These are phyloP conservation scores for Endoconidiophora polonica DNA, from an alignment of 2,329 filamentous ascomycete genomes.

Conservation along the genomic window DNA sequence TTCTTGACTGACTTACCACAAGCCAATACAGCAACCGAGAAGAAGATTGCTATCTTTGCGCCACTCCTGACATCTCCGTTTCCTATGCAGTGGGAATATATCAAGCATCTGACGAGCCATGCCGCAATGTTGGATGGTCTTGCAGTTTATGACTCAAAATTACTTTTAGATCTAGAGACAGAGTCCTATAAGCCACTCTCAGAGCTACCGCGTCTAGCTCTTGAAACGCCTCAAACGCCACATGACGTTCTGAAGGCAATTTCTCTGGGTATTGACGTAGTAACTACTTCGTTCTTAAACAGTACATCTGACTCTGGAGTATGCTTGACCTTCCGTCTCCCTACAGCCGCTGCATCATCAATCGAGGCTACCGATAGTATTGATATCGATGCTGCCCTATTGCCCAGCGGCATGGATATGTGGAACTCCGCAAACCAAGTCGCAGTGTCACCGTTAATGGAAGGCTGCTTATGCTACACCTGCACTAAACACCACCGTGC, in stretches of 20 bases:
- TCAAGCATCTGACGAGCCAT: conserved; percentile 53
- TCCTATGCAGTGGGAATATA: conserved; percentile 62
- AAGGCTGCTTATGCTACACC: conserved; percentile 61
- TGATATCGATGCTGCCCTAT: conserved; percentile 11
- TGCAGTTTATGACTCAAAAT: conserved; percentile 59
- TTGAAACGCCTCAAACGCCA: conserved; percentile 53
- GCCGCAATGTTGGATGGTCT: conserved; percentile 44
- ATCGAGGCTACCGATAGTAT: background rate
- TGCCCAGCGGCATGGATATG: conserved; percentile 60
- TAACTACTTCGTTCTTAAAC: conserved; percentile 61
- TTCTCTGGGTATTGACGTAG: conserved; percentile 60
- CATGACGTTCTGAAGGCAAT: conserved; percentile 65
- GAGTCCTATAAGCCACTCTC: conserved; percentile 30
- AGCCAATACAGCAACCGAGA: conserved; percentile 14
- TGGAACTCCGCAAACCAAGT: conserved; percentile 47
- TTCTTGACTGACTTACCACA: conserved; percentile 32
- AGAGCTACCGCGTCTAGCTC: conserved; percentile 54
- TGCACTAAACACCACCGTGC: conserved; percentile 74
- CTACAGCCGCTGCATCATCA: conserved; percentile 21
- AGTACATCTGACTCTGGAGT: conserved; percentile 68
- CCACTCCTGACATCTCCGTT: conserved; percentile 60
- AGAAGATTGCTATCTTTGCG: conserved; percentile 35
- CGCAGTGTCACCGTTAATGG: conserved; percentile 43
- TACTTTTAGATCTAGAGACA: conserved; percentile 44
- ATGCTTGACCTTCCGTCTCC: conserved; percentile 65